Percentiles rank a stretch among this genome's conserved stretches.
phyloP scores from a whole-genome alignment of 2,329 filamentous ascomycete genomes.

The Chaetomium sp. region DNA sequence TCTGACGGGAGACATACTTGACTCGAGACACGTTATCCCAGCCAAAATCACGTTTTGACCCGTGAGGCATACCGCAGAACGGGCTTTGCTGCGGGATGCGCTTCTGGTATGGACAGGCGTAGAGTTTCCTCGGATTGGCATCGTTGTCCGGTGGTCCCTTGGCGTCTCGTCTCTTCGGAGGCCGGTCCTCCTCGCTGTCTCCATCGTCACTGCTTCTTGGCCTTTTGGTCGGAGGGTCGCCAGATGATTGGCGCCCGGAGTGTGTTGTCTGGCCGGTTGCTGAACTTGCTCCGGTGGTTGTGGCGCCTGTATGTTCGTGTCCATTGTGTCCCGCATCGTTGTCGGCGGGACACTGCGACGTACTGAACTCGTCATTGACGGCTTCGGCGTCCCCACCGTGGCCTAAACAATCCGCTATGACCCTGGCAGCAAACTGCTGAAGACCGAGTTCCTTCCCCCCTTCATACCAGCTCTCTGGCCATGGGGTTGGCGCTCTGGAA shows the following conservation, averaged over 20 bases:
- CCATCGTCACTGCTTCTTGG: neutral
- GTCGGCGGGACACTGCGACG: neutral
- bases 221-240: neutral
- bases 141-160: neutral
- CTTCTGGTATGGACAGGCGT: constrained; percentile 1
- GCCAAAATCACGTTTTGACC: neutral
- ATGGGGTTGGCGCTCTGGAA: neutral
- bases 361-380: neutral
- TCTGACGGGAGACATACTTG: neutral
- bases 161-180: neutral
- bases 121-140: neutral
- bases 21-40: neutral
- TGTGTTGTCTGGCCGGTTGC: neutral
- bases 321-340: neutral
- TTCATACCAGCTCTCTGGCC: constrained; percentile 1
- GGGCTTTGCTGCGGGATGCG: neutral
- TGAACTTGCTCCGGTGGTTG: neutral
- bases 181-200: neutral
- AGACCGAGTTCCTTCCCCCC: neutral
- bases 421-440: neutral
- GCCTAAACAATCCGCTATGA: neutral
- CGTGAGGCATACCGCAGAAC: neutral
- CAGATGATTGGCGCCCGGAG: neutral
- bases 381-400: neutral
- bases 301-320: neutral